Evolutionary conservation across 257 asterid genomes (phyloP).

Genomic region (Nicotiana noctiflora): DNA sequence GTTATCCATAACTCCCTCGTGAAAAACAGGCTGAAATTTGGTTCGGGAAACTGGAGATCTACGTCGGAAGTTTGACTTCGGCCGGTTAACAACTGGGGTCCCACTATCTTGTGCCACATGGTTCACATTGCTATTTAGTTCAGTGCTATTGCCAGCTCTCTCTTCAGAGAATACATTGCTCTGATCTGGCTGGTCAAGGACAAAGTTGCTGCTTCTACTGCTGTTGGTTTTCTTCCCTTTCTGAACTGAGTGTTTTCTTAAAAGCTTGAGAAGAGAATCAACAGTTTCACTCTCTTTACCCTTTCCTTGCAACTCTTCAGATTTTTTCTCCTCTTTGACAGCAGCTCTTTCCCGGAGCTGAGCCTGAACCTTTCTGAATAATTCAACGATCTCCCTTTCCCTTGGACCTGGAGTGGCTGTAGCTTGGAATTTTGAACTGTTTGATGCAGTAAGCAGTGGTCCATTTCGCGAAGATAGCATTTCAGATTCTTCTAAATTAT

Average conservation of each 20-base stretch:
- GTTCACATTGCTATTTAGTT: constrained; percentile 23
- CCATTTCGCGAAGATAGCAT: constrained; percentile 64
- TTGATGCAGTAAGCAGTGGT: constrained; percentile 44
- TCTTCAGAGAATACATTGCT: constrained; percentile 26
- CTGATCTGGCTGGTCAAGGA: constrained; percentile 45
- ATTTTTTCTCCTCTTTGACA: constrained; percentile 64
- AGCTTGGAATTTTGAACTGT: constrained; percentile 52
- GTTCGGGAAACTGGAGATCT: constrained; percentile 70
- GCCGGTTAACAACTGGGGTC: constrained; percentile 40
- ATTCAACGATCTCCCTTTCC: constrained; percentile 87
- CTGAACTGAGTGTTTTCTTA: constrained; percentile 83
- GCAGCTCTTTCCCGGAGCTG: constrained; percentile 80
- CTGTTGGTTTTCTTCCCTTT: constrained; percentile 53
- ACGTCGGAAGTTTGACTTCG: constrained; percentile 65
- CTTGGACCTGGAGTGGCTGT: constrained; percentile 75
- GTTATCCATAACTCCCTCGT: constrained; percentile 22
- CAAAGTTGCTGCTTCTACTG: constrained; percentile 40
- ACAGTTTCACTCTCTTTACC: constrained; percentile 87
- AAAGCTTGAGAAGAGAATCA: constrained; percentile 86
- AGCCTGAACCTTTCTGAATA: constrained; percentile 91
- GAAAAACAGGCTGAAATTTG: constrained; percentile 43
- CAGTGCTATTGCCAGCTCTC: constrained; percentile 23
- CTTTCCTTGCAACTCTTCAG: constrained; percentile 48
- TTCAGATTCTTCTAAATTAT: constrained; percentile 60
- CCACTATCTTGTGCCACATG: constrained; percentile 36